A percentile compares a stretch with the other conserved stretches of the same genome.
phyloP scores from a whole-genome alignment of 2,329 filamentous ascomycete genomes.

The Beauveria rudraprayagi region DNA sequence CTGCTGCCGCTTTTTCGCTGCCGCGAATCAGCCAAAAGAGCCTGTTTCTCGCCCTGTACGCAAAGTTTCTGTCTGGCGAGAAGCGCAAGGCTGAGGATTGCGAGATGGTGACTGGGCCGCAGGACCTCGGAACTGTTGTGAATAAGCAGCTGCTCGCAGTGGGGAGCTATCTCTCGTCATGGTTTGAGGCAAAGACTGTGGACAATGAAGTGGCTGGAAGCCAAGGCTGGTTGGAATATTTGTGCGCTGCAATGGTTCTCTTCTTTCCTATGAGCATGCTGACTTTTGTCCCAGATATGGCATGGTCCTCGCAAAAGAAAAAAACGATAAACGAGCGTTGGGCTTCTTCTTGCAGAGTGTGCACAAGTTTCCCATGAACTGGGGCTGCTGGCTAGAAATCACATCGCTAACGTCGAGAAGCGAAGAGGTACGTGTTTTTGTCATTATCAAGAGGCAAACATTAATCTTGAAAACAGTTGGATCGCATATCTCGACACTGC shows the following conservation, averaged over 20 bases:
- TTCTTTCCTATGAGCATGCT: background rate
- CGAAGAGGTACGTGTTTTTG: slow-evolving; percentile 60
- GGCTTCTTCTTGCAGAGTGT: slow-evolving; percentile 84
- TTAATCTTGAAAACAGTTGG: slow-evolving; percentile 44
- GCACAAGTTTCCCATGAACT: slow-evolving; percentile 87
- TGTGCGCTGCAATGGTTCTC: slow-evolving; percentile 34
- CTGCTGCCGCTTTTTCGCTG: slow-evolving; percentile 25
- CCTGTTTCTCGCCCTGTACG: slow-evolving; percentile 84
- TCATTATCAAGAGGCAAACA: slow-evolving; percentile 17
- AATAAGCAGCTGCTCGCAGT: slow-evolving; percentile 81
- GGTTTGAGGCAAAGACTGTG: slow-evolving; percentile 60
- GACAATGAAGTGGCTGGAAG: slow-evolving; percentile 53
- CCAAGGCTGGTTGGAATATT: slow-evolving; percentile 90
- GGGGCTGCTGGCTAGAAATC: slow-evolving; percentile 94
- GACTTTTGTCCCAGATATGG: slow-evolving; percentile 54
- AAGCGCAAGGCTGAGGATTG: slow-evolving; percentile 94
- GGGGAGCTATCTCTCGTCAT: slow-evolving; percentile 67
- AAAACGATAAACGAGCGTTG: slow-evolving; percentile 79
- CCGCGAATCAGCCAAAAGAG: slow-evolving; percentile 77
- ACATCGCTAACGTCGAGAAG: slow-evolving; percentile 68
- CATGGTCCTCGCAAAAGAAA: slow-evolving; percentile 80
- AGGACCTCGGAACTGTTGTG: slow-evolving; percentile 73
- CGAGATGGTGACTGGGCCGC: slow-evolving; percentile 92
- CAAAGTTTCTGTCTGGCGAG: slow-evolving; percentile 87
- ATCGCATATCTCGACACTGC: slow-evolving; percentile 60